Base-by-base conservation (phyloP, 2,329 filamentous ascomycete species). In the Tolypocladium inflatum region DNA sequence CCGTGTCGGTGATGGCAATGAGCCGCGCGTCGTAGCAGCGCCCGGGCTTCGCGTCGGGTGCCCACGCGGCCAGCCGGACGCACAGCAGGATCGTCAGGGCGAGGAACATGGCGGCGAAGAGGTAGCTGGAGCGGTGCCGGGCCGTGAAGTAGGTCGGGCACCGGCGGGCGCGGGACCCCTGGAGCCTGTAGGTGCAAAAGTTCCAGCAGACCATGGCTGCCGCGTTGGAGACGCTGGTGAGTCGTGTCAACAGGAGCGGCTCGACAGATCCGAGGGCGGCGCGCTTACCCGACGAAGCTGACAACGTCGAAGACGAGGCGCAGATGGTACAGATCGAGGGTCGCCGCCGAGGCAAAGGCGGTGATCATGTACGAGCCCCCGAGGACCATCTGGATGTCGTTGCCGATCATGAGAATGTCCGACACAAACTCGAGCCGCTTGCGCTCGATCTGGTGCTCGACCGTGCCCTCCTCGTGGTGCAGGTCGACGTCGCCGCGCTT, bases 391-490 rank as follows among this genome's bases (percentile, higher is more conserved):
- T 72, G 69, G 55, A 72, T 62, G 48, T 71, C 68, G 26, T 69
- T 71, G 21, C 70, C 68, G 2, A 67, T 60, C 67, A 71, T 71
- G 37, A 72, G 63, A n/a, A 71, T 70, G 26, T 67, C 64, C 1
- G 66, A 66, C 33, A 71, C 64, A 39, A 69, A 66, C 35, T 68
- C 63, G 26, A 72, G 61, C 21, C 69, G 65, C 61, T 68, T 70
- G 57, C 63, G 64, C 59, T 69, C 66, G 52, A 68, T 64, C 23
- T 56, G 62, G 56, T 63, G 64, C 58, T 67, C 64, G 15, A 64
- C 50, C 23, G 64, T 68, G 42, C 64, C 69, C 30, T 68, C 65
- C 10, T 65, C 60, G 51, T 67, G 65, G 60, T 58, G 41, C 62
- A 59, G 55, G 42, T 69, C 63, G 39, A 72, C 63, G 21, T 62